Percentiles rank a stretch among this genome's conserved stretches.
Conservation (phyloP, 1,284 basidiomycete genomes). For the Sphaerobolus stellatus region DNA sequence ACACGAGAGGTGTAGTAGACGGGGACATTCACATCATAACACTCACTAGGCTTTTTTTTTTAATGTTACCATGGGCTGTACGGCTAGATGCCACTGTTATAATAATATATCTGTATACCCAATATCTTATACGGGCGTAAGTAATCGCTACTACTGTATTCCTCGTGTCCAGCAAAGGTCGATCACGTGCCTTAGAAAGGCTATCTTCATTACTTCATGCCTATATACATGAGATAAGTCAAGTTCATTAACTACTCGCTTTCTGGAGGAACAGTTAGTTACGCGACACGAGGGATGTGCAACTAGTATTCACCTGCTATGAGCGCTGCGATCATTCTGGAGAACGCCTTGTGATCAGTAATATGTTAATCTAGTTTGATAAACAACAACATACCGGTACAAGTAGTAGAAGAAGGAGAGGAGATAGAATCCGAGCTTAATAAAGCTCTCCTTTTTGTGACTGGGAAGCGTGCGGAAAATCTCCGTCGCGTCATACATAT, state of each 20-base stretch:
- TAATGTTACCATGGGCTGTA: not conserved
- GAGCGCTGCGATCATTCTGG: slow-evolving; percentile 83
- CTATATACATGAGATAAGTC: too few species aligned
- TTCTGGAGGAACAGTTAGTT: slow-evolving; percentile 10
- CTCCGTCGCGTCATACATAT: slow-evolving; percentile 99
- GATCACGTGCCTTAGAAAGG: too few species aligned
- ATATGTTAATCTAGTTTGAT: not conserved
- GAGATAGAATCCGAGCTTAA: slow-evolving; percentile 95
- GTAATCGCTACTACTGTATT: too few species aligned
- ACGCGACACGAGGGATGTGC: not conserved
- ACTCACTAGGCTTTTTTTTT: not conserved
- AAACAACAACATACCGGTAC: slow-evolving; percentile 69
- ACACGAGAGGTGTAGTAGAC: slow-evolving; percentile 1
- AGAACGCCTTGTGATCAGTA: slow-evolving; percentile 8
- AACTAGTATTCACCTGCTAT: slow-evolving; percentile 55
- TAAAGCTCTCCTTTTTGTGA: slow-evolving; percentile 97
- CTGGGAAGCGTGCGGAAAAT: slow-evolving; percentile 93
- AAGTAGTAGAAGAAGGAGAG: slow-evolving; percentile 97
- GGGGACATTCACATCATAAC: slow-evolving; percentile 1
- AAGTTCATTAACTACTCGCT: too few species aligned
- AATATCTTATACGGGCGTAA: too few species aligned
- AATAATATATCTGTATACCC: slow-evolving; percentile 1
- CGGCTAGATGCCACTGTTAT: not conserved
- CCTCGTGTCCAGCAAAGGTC: too few species aligned
- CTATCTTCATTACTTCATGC: too few species aligned